Evolutionary conservation across 1,284 basidiomycete genomes (phyloP), one percentile per base, ranked within the genome.

Genomic region (Coniferiporia sulphurascens): DNA sequence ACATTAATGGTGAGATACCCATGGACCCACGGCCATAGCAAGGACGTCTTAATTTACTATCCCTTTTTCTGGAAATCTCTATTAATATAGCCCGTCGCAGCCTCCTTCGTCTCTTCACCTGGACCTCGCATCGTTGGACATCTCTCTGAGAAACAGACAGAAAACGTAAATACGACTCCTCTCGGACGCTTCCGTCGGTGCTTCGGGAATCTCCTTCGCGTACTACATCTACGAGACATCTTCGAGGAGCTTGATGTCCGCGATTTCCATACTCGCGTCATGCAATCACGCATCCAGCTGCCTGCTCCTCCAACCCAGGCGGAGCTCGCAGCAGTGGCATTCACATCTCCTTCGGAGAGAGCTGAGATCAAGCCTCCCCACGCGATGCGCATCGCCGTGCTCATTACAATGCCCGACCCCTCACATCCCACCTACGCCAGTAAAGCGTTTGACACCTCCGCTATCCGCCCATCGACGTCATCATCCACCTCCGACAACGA

Each of bases 321-420:
- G 38, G 35, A 60, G 34, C 46, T 60, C 13, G 58, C 58, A 3
- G 52, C 44, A 17, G 48, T 48, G 12, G 54, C 58, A 1, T 55
- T 56, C 43, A 17, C 21, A 9, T 21, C 21, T 8, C 13, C 21
- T 10, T 13, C 51, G 17, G 22, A 19, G 27, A 19, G 56, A 51
- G 15, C 12, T 22, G 17, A 6, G 62, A n/a, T 1, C 52, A 59
- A 17, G 58, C 62, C 36, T 13, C 49, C 58, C 1, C 34, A 62
- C 38, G 43, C 55, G 27, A 32, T 58, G 58, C 72, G 72, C 35
- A 73, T 84, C 12, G 76, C 79, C 0, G 78, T 84, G 35, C 72
- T 84, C 50, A 78, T 84, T 48, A 80, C 81, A 1, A 83, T 84
- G 83, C 82, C 82, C 4, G 65, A 67, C 21, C 65, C 68, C 4